These are phyloP conservation scores for Amylostereum chailletii DNA, from an alignment of 1,284 basidiomycete species.

Conservation along the genomic window DNA sequence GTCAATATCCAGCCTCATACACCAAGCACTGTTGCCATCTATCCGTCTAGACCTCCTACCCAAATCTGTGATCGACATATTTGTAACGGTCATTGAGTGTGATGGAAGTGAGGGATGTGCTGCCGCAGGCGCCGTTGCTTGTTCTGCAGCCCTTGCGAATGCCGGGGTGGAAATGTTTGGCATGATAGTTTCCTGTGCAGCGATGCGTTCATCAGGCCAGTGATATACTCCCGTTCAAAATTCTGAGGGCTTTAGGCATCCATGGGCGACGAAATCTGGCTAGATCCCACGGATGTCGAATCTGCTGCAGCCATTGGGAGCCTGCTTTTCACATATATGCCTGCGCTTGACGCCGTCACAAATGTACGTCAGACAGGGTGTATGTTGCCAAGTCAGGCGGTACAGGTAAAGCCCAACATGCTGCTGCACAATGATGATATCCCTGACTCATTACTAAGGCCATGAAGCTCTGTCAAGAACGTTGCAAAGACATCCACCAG, in stretches of 20 bases:
- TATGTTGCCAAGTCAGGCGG: conserved; percentile 38
- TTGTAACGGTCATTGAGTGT: conserved; percentile 85
- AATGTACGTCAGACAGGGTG: conserved; percentile 75
- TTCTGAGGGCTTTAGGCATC: conserved; percentile 33
- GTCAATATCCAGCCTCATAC: conserved; percentile 73
- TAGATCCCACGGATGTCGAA: conserved; percentile 79
- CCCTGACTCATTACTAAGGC: conserved; percentile 33
- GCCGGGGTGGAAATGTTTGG: conserved; percentile 87
- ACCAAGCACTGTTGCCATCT: conserved; percentile 81
- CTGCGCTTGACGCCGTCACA: conserved; percentile 83
- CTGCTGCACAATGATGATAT: neutral
- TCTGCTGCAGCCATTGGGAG: conserved; percentile 44
- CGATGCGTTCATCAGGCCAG: conserved; percentile 33
- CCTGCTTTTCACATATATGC: conserved; percentile 76
- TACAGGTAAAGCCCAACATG: conserved; percentile 37
- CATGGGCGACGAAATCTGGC: conserved; percentile 44
- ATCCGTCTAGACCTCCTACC: conserved; percentile 86
- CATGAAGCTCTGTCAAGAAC: conserved; percentile 56
- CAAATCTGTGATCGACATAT: conserved; percentile 91
- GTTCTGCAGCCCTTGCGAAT: conserved; percentile 83
- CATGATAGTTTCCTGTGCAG: conserved; percentile 71
- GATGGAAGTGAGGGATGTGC: conserved; percentile 83
- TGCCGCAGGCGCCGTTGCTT: conserved; percentile 79
- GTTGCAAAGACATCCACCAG: conserved; percentile 66
- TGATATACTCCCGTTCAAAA: neutral